Base-by-base conservation (phyloP, 2,329 filamentous ascomycete species). In the Teratosphaeriaceae sp. region DNA sequence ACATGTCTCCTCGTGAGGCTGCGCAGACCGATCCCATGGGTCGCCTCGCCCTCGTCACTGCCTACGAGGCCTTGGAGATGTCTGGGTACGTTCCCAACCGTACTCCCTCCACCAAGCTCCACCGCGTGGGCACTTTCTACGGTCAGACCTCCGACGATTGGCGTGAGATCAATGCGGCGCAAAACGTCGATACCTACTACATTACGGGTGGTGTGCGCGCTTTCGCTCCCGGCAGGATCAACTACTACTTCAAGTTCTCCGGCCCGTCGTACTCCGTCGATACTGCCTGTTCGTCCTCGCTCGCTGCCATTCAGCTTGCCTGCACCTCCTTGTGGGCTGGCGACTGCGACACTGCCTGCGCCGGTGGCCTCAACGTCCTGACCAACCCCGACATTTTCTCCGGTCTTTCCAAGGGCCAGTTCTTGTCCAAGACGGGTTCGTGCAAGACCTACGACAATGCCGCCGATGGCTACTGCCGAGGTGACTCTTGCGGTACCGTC, bases 1-100 rank as follows among this genome's bases (percentile, higher is more conserved):
- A 88, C 65, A 88, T 90, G 81, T 88, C 84, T 24, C 84, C 85
- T 5, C 78, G 84, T 53, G 85, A 90, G 64, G 86, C 85, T 21
- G 77, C 79, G 40, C 84, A 88, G 59, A 88, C 84, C 1, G 85
- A 90, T 59, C 86, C 86, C 0, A 86, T 87, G 76, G 85, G 88
- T 60, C 76, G 86, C 53, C 72, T 89, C 52, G 82, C 84, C 2
- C 67, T 92, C 16, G 78, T 82, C 7, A 88, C 85, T 2, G 84
- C 84, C 0, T 90, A 88, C 54, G 85, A 90, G 58, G 85, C 86
- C 1, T 71, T 92, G 37, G 86, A 92, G 61, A 85, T 85, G 79
- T 81, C 82, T 23, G 85, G 85, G 1, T 85, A 85, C 55, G 80
- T 87, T 5, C 80, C 82, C 0, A 84, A 85, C 62, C 72, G 82